Base-by-base conservation (phyloP, 345 rosid species). In the Theobroma cacao region DNA sequence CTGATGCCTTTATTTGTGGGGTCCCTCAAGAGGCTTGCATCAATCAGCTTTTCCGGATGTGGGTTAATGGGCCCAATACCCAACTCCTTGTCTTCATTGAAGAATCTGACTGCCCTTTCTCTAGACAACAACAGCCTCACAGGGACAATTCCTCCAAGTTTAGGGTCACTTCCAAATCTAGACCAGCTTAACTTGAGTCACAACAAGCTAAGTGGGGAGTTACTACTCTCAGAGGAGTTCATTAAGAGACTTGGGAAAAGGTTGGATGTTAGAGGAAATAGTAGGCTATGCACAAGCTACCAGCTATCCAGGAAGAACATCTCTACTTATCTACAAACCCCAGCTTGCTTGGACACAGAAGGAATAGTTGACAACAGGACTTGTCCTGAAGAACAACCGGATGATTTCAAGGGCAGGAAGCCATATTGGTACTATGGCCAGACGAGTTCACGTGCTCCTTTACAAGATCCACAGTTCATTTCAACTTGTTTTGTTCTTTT, bases 21-120 rank as follows among this genome's bases (percentile, higher is more conserved):
- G 43, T 55, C 80, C 31, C 79, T 88, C 6, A 31, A 75, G 47
- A 72, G 59, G 33, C 87, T 88, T 17, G 56, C 60, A 56, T 79
- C 86, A 66, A 63, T 88, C 56, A 85, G 87, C 75, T 68, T 88
- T 55, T 84, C 90, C 34, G 76, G 72, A 66, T 88, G 88, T 80
- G 85, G 82, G 4, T 65, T 88, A 45, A 80, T 22, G 72, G 87
- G 88, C 9, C 7, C 60, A 72, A 77, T 88, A 52, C 87, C 87
- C 63, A 81, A 72, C 47, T 78, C 50, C 31, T 58, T 84, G 41
- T 84, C 84, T 28, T 77, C 77, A 13, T 52, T 84, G 74, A 81
- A 84, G 31, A 82, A 68, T 47, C 87, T 86, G 48, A 76, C 81
- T 33, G 85, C 89, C 5, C 43, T 88, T 0, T 81, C 85, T 58